Percentiles rank a stretch among this genome's conserved stretches.
Conservation (phyloP, 2,329 filamentous ascomycete genomes). For the Fusarium sp. region DNA sequence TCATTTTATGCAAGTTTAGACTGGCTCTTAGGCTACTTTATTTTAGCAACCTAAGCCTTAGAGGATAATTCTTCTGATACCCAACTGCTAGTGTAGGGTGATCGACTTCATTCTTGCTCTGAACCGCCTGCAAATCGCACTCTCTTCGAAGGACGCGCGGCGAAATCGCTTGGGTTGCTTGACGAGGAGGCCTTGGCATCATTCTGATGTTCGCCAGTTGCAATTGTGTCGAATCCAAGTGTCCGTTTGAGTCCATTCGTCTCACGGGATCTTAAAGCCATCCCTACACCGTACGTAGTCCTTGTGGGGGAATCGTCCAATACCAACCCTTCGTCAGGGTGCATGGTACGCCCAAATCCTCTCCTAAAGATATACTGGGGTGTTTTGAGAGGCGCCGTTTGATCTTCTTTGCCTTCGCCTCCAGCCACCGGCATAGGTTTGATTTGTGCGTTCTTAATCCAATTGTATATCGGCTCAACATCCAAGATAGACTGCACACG, state of each 20-base stretch:
- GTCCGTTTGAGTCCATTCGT: conserved; percentile 43
- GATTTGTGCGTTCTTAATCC: conserved; percentile 66
- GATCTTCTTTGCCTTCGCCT: conserved; percentile 52
- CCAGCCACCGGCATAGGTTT: conserved; percentile 48
- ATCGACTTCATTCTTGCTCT: neutral
- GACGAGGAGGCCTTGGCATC: conserved; percentile 19
- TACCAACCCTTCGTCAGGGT: conserved; percentile 61
- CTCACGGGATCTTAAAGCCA: conserved; percentile 9
- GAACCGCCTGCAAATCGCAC: conserved; percentile 47
- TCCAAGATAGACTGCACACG: conserved; percentile 68
- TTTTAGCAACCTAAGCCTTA: too few species aligned
- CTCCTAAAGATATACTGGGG: conserved; percentile 64
- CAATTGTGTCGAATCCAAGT: conserved; percentile 25
- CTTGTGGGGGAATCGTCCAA: conserved; percentile 40
- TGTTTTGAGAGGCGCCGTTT: conserved; percentile 60
- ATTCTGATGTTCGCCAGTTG: conserved; percentile 17
- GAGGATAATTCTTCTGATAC: too few species aligned
- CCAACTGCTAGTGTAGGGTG: neutral
- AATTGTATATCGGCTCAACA: conserved; percentile 67
- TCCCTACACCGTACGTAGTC: conserved; percentile 11
- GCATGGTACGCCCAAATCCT: conserved; percentile 55
- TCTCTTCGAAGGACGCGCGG: conserved; percentile 47
- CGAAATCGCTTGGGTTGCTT: conserved; percentile 26
- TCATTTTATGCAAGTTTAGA: too few species aligned
- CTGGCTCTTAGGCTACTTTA: too few species aligned